phyloP scores from a whole-genome alignment of 1,284 basidiomycete genomes.

The Sporisorium scitamineum region DNA sequence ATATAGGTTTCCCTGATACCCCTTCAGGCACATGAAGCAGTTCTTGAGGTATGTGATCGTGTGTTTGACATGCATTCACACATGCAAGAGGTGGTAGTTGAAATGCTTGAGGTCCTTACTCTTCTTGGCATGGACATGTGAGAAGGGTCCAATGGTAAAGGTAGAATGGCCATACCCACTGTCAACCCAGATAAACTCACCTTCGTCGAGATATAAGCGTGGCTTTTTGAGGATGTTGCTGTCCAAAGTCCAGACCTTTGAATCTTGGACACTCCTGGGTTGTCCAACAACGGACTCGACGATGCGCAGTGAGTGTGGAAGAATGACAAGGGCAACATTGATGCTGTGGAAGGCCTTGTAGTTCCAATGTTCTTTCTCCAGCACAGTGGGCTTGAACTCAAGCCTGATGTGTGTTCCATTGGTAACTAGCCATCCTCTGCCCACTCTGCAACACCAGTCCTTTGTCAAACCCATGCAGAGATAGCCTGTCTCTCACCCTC shows the following conservation, averaged over 20 bases:
- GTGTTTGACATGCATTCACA: constrained; percentile 6
- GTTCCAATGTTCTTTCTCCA: constrained; percentile 2
- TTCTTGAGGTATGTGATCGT: constrained; percentile 12
- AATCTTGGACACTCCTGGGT: constrained; percentile 7
- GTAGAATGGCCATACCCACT: constrained; percentile 7
- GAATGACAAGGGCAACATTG: constrained; percentile 6
- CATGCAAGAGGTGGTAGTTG: constrained; percentile 1
- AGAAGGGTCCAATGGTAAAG: constrained; percentile 11
- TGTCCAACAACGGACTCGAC: constrained; percentile 11
- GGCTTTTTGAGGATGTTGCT: constrained; percentile 18
- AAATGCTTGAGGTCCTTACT: constrained; percentile 9
- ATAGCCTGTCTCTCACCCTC: neutral
- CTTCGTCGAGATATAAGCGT: constrained; percentile 6
- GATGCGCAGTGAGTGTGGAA: constrained; percentile 11
- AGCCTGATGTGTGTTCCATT: neutral
- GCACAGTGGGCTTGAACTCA: neutral
- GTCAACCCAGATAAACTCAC: constrained; percentile 15
- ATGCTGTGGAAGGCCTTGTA: constrained; percentile 3
- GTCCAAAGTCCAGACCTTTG: constrained; percentile 3
- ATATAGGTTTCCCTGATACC: constrained; percentile 8
- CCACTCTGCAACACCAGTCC: neutral
- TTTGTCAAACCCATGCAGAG: neutral
- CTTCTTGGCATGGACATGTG: constrained; percentile 3
- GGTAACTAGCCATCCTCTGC: neutral
- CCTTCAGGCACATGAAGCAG: constrained; percentile 9